Evolutionary conservation across 345 rosid genomes (phyloP).

Genomic region (Lumnitzera racemosa): DNA sequence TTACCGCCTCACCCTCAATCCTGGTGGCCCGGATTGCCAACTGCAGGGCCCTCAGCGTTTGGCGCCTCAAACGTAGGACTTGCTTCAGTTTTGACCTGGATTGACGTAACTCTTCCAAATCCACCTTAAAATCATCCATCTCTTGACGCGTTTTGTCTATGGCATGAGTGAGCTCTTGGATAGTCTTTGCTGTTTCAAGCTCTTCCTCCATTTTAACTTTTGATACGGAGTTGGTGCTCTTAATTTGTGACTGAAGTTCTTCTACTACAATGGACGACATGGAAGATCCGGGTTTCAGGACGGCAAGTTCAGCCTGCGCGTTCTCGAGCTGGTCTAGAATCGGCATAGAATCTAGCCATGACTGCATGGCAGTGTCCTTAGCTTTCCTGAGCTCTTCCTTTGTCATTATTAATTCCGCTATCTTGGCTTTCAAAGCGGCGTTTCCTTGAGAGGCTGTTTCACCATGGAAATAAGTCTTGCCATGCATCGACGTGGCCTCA

Average conservation of each 20-base stretch:
- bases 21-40: conserved; percentile 26
- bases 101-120: conserved; percentile 18
- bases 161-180: conserved; percentile 13
- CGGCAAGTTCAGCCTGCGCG: conserved; percentile 23
- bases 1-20: conserved; percentile 36
- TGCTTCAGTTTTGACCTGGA: conserved; percentile 26
- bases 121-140: conserved; percentile 19
- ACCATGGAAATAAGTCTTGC: not conserved
- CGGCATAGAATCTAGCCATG: conserved; percentile 55
- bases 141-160: conserved; percentile 16
- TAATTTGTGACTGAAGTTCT: conserved; percentile 32
- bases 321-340: conserved; percentile 48
- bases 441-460: not conserved
- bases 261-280: conserved; percentile 18
- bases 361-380: conserved; percentile 32
- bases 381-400: conserved; percentile 33
- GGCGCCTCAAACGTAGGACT: conserved; percentile 30
- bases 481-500: not conserved
- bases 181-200: conserved; percentile 12
- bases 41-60: conserved; percentile 31
- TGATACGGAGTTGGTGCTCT: conserved; percentile 13
- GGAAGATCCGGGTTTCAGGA: conserved; percentile 23
- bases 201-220: conserved; percentile 25
- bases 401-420: conserved; percentile 22
- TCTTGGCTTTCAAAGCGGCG: conserved; percentile 14